Percentiles rank a stretch among this genome's conserved stretches.
Conservation (phyloP, 208 protist species). For the Leishmania amazonensis region DNA sequence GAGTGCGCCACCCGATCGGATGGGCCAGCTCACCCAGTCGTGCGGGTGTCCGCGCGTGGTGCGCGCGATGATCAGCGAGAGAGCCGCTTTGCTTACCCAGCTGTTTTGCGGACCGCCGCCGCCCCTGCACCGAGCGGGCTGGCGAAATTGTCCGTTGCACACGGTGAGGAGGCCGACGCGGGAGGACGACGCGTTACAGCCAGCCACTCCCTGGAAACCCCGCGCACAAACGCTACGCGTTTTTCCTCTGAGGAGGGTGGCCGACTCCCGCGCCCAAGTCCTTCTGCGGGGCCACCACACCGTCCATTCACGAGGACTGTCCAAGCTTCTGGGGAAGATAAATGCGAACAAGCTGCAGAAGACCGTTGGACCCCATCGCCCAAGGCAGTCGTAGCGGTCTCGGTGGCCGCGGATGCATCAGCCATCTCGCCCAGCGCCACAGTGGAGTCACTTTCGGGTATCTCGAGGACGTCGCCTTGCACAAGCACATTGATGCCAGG, state of each 20-base stretch:
- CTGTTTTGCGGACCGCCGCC: background rate
- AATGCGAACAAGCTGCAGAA: background rate
- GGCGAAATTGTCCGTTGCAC: background rate
- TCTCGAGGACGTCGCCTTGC: conserved; percentile 63
- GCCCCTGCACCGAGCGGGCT: background rate
- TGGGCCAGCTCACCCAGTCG: background rate
- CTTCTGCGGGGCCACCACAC: background rate
- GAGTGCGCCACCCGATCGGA: background rate
- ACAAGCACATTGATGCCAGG: conserved; percentile 47
- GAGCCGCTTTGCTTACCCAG: background rate
- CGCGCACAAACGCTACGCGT: background rate
- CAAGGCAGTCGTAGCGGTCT: background rate
- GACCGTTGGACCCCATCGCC: background rate
- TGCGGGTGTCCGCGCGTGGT: background rate
- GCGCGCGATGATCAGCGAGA: background rate
- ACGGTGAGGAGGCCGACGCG: background rate
- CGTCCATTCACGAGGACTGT: background rate
- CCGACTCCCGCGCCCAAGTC: background rate
- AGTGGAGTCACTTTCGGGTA: conserved; percentile 75
- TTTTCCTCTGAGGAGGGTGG: background rate
- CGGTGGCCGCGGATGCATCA: background rate
- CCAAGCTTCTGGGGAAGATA: background rate
- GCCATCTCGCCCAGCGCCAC: conserved; percentile 25
- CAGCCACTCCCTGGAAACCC: background rate
- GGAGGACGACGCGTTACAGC: background rate